Evolutionary conservation across 1,284 basidiomycete genomes (phyloP).

Genomic region (Naganishia cerealis): DNA sequence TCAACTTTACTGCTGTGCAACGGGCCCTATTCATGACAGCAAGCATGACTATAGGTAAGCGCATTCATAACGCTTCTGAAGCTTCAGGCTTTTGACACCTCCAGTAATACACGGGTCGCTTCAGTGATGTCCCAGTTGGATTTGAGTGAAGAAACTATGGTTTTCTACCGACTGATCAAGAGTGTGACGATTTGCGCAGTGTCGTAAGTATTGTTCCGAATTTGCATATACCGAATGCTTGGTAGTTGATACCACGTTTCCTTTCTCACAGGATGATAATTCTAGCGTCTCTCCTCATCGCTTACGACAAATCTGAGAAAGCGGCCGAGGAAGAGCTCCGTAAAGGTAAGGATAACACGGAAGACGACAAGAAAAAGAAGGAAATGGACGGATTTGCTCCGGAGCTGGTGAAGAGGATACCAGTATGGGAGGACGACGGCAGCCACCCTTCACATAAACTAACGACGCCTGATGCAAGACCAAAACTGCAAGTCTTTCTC

Average conservation of each 20-base stretch:
- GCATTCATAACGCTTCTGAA: background rate
- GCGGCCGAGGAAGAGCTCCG: slow-evolving; percentile 27
- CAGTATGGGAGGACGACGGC: slow-evolving; percentile 34
- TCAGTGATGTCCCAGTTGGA: slow-evolving; percentile 35
- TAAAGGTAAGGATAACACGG: slow-evolving; percentile 10
- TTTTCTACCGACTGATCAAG: slow-evolving; percentile 32
- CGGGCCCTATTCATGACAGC: slow-evolving; percentile 29
- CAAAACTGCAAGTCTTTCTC: slow-evolving; percentile 26
- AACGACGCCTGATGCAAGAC: slow-evolving; percentile 25
- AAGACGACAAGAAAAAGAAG: slow-evolving; percentile 15
- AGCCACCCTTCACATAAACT: slow-evolving; percentile 32
- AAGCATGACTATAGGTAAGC: slow-evolving; percentile 33
- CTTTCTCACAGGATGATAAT: slow-evolving; percentile 18
- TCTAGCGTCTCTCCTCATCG: slow-evolving; percentile 23
- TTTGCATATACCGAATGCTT: background rate
- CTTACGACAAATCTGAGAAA: slow-evolving; percentile 32
- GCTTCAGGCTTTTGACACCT: background rate
- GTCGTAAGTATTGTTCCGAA: slow-evolving; percentile 3
- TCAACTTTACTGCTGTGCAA: slow-evolving; percentile 30
- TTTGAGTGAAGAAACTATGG: slow-evolving; percentile 31
- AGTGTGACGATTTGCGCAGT: slow-evolving; percentile 31
- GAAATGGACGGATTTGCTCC: slow-evolving; percentile 10
- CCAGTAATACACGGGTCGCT: background rate
- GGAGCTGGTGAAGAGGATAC: slow-evolving; percentile 17
- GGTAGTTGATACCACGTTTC: background rate